These are phyloP conservation scores for Arthroderma uncinatum DNA, from an alignment of 2,329 filamentous ascomycete genomes.

Conservation along the genomic window DNA sequence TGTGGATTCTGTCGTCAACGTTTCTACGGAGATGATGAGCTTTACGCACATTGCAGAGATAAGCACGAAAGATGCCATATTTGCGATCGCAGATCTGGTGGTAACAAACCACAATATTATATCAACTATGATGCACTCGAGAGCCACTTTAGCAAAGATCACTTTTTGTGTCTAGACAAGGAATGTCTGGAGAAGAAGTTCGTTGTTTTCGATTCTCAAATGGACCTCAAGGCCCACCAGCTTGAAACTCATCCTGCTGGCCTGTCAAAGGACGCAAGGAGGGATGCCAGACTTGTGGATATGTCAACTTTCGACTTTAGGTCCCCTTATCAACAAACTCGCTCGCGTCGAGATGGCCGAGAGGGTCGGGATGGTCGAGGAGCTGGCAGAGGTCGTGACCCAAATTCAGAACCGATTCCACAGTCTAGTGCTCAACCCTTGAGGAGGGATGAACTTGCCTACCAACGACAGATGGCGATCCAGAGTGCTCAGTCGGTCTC, in stretches of 20 bases:
- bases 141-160: conserved; percentile 74
- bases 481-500: conserved; percentile 75
- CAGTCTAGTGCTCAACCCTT: conserved; percentile 67
- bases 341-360: conserved; percentile 43
- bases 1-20: conserved; percentile 85
- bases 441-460: conserved; percentile 77
- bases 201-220: conserved; percentile 86
- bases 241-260: conserved; percentile 69
- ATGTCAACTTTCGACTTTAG: conserved; percentile 76
- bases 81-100: conserved; percentile 59
- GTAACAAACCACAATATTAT: conserved; percentile 75
- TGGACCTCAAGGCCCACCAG: conserved; percentile 91
- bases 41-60: conserved; percentile 85
- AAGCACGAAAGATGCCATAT: conserved; percentile 93
- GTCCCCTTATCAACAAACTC: conserved; percentile 53
- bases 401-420: conserved; percentile 70
- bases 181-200: conserved; percentile 97
- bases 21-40: conserved; percentile 92
- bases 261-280: conserved; percentile 68
- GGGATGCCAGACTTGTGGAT: conserved; percentile 76
- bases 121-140: conserved; percentile 78
- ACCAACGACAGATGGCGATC: conserved; percentile 83
- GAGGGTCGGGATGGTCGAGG: conserved; percentile 44
- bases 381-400: conserved; percentile 64
- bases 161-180: conserved; percentile 71